Evolutionary conservation across 208 protist species (phyloP).

Genomic region (Trichomonas tenax): DNA sequence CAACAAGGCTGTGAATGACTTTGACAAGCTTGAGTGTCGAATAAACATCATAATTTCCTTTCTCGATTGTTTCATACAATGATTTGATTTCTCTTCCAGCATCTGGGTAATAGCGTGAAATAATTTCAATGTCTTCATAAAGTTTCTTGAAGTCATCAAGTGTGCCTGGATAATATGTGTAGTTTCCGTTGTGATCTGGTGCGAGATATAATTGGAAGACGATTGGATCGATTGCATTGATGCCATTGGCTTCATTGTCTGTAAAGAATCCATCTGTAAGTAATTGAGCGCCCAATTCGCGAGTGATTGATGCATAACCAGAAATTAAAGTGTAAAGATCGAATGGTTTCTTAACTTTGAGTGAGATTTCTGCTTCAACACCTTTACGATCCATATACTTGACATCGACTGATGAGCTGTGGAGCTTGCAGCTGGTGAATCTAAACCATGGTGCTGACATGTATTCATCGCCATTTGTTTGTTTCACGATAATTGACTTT

Average conservation of each 20-base stretch:
- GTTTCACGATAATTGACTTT: not conserved
- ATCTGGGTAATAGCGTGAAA: not conserved
- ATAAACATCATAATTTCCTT: not conserved
- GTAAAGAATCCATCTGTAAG: not conserved
- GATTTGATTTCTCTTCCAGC: not conserved
- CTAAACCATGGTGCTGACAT: not conserved
- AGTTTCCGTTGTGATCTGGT: not conserved
- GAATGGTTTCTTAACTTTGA: not conserved
- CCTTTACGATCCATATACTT: not conserved
- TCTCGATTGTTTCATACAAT: not conserved
- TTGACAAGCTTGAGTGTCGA: not conserved
- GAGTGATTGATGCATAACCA: not conserved
- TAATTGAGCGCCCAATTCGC: not conserved
- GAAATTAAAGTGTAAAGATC: not conserved
- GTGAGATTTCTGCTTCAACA: not conserved
- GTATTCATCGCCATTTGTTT: not conserved
- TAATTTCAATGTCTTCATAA: not conserved
- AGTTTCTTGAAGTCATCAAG: not conserved
- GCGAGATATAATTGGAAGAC: not conserved
- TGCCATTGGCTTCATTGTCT: not conserved
- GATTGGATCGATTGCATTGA: not conserved
- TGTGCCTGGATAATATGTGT: not conserved
- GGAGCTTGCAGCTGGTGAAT: not conserved
- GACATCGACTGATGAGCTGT: not conserved
- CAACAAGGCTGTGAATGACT: not conserved